phyloP scores from a whole-genome alignment of 1,139 yeast species.

The Petasospora fabianii region DNA sequence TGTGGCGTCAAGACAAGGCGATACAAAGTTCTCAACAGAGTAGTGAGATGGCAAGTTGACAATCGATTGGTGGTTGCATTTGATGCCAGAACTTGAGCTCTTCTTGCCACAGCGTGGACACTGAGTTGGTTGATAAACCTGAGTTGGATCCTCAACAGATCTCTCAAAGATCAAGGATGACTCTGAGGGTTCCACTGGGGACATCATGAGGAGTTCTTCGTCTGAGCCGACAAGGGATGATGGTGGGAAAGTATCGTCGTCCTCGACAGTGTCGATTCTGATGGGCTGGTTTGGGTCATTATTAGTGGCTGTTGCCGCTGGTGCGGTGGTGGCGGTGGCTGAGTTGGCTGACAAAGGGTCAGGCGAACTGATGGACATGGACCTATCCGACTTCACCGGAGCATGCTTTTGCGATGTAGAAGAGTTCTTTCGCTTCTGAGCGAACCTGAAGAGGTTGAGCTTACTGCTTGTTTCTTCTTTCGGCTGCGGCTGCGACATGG shows the following conservation, averaged over 20 bases:
- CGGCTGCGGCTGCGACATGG: constrained; percentile 4
- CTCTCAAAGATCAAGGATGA: constrained; percentile 27
- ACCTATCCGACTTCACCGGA: constrained; percentile 3
- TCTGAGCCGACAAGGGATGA: constrained; percentile 13
- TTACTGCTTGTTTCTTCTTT: constrained; percentile 8
- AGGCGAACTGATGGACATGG: constrained; percentile 3
- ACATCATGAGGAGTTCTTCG: constrained; percentile 7
- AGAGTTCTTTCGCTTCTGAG: constrained; percentile 13
- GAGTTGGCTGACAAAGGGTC: constrained; percentile 11
- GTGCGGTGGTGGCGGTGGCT: constrained; percentile 10
- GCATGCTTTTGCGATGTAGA: not conserved
- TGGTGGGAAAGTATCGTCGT: constrained; percentile 20
- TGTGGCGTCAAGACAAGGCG: constrained; percentile 82
- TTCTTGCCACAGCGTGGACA: constrained; percentile 27
- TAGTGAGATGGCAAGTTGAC: constrained; percentile 42
- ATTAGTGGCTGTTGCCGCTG: constrained; percentile 3
- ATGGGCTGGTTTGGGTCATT: too few species aligned
- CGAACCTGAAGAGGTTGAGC: constrained; percentile 20
- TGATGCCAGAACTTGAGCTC: constrained; percentile 13
- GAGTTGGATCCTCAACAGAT: constrained; percentile 28
- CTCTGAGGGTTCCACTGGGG: constrained; percentile 20
- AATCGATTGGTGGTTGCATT: constrained; percentile 26
- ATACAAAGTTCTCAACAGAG: constrained; percentile 66
- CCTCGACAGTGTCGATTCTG: constrained; percentile 17
- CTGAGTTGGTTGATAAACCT: constrained; percentile 22